Conservation (phyloP, 305 asterid genomes). For the Plantago lanceolata region DNA sequence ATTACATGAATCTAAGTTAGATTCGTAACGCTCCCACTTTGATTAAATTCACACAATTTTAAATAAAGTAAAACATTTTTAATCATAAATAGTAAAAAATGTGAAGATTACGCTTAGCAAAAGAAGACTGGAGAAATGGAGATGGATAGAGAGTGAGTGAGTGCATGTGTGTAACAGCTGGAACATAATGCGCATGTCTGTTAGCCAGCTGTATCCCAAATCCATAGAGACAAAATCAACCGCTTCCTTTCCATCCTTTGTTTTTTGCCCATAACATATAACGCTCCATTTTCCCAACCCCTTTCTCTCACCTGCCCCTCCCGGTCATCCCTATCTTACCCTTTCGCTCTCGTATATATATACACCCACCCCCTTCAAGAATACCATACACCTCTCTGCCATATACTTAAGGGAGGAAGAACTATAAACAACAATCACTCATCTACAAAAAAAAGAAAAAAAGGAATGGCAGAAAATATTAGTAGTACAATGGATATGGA, state of each 20-base stretch:
- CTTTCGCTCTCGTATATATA: conserved; percentile 18
- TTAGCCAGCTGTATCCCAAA: conserved; percentile 78
- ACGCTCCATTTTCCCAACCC: conserved; percentile 23
- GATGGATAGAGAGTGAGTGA: too few species aligned
- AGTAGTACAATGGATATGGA: conserved; percentile 42
- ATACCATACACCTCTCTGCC: neutral
- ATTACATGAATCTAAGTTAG: too few species aligned
- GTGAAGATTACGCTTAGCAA: too few species aligned
- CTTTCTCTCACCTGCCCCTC: conserved; percentile 24
- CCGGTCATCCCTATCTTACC: conserved; percentile 32
- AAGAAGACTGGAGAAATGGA: too few species aligned
- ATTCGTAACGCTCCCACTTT: too few species aligned
- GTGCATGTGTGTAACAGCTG: conserved; percentile 32
- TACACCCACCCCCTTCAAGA: conserved; percentile 1
- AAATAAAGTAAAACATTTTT: too few species aligned
- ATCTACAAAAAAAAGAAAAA: neutral
- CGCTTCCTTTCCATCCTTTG: conserved; percentile 40
- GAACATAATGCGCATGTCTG: conserved; percentile 75
- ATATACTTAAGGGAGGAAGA: neutral
- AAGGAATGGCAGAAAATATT: conserved; percentile 23
- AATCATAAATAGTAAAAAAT: too few species aligned
- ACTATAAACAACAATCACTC: too few species aligned
- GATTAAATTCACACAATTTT: too few species aligned
- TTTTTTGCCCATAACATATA: conserved; percentile 54
- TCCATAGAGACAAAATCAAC: conserved; percentile 37